Evolutionary conservation across 2,329 filamentous ascomycete genomes (phyloP), one percentile per base, ranked within the genome.

Genomic region (Ceratocystiopsis minuta): DNA sequence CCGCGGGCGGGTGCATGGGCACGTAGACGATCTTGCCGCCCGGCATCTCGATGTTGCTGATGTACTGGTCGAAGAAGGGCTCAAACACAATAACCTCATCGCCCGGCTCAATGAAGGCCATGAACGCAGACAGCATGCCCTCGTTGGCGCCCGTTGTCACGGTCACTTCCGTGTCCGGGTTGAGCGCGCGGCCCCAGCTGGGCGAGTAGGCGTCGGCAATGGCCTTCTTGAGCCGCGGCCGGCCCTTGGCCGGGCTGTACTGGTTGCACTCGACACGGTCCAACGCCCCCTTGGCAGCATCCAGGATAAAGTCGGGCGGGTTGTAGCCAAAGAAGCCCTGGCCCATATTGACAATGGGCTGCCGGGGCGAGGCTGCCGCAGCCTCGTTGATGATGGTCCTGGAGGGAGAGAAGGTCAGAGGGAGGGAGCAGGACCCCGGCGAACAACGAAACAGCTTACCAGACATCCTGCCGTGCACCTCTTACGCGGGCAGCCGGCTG

Each of bases 51-150:
- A 98, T 96, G 62, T 98, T 98, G 66, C 80, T 86, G 51, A 98
- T 93, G 59, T 96, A 93, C 77, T 98, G 90, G 61, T 98, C 90
- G 57, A 96, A 98, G 64, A 95, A 98, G 12, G 90, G 90, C 64
- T 98, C 90, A 57, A 98, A 95, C 43, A 98, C 73, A 50, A 98
- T 95, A 50, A 95, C 90, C 60, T 98, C 90, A 55, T 98, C 90
- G 13, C 85, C 90, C 1, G 75, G 72, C 60, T 98, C 90, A 45
- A 98, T 77, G 53, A 98, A 98, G 3, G 74, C 90, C 90, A 98
- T 96, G 56, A 98, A 96, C 0, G 87, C 90, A 56, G 83, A 88
- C 49, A 98, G 68, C 85, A 96, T 96, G 53, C 84, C 80, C 62
- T 92, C 83, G 54, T 92, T 92, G 35, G 84, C 83, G 36, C 83